Conservation (phyloP, 1,284 basidiomycete genomes). For the Malassezia sp. region DNA sequence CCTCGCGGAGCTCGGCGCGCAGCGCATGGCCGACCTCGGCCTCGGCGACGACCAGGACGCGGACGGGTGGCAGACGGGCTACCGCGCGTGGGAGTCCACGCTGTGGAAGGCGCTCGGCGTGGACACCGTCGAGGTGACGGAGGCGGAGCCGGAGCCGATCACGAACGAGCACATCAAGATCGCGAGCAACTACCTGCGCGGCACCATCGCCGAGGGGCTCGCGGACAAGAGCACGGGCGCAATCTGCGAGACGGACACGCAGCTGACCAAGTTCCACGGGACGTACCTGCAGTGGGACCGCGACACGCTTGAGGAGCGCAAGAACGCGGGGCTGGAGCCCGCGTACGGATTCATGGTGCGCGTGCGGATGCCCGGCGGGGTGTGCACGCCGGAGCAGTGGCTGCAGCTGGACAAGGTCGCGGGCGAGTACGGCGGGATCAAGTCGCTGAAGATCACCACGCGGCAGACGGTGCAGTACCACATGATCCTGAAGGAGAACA, state of each 20-base stretch:
- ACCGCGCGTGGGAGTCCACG: conserved; percentile 83
- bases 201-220: conserved; percentile 82
- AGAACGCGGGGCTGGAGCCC: conserved; percentile 82
- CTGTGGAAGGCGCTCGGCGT: conserved; percentile 93
- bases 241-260: conserved; percentile 75
- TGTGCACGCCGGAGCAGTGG: conserved; percentile 86
- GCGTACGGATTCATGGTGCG: conserved; percentile 99
- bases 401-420: conserved; percentile 87
- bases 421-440: conserved; percentile 75
- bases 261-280: conserved; percentile 98
- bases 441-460: conserved; percentile 94
- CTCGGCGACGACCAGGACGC: conserved; percentile 96
- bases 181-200: conserved; percentile 82
- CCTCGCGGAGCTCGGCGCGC: conserved; percentile 37
- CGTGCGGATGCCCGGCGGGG: conserved; percentile 86
- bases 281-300: conserved; percentile 64
- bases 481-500: conserved; percentile 88
- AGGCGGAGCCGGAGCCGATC: conserved; percentile 89
- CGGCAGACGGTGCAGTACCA: conserved; percentile 99
- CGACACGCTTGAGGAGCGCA: conserved; percentile 91
- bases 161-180: conserved; percentile 99
- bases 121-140: conserved; percentile 73
- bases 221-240: conserved; percentile 76
- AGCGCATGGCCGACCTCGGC: conserved; percentile 50
- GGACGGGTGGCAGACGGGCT: conserved; percentile 89